Evolutionary conservation across 176 grass and related monocot genomes (phyloP).

Genomic region (Zizania latifolia): DNA sequence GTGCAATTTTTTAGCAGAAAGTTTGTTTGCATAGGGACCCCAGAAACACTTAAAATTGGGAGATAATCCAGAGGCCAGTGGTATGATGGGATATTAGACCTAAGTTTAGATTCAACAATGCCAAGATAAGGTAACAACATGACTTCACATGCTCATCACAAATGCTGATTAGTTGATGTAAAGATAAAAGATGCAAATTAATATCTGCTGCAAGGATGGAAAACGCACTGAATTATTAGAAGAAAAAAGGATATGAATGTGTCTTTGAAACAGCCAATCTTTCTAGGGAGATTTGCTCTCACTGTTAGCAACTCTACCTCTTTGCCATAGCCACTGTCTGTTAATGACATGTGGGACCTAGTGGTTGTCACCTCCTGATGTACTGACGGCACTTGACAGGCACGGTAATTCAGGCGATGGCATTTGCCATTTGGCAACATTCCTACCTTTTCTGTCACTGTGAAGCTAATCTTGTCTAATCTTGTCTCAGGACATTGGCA

Average conservation of each 20-base stretch:
- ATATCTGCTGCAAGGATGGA: too few relatives aligned
- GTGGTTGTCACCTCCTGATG: not conserved
- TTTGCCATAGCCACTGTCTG: too few relatives aligned
- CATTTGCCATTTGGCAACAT: not conserved
- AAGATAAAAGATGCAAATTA: too few relatives aligned
- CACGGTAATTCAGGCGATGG: not conserved
- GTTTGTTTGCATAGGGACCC: not conserved
- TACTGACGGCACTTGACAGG: not conserved
- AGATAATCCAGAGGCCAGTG: not conserved
- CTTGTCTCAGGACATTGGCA: not conserved
- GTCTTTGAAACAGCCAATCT: not conserved
- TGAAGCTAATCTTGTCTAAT: not conserved
- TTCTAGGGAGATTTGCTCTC: not conserved
- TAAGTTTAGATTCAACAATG: not conserved
- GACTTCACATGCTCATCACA: not conserved
- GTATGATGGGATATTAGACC: not conserved
- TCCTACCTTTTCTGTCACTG: not conserved
- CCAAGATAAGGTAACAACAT: not conserved
- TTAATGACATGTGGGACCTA: not conserved
- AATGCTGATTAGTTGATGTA: not conserved
- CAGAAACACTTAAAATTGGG: not conserved
- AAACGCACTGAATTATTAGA: too few relatives aligned
- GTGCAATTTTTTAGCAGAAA: slow-evolving; percentile 1
- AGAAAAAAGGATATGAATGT: not conserved
- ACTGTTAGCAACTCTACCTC: not conserved